Evolutionary conservation across 23 red algal genomes (phyloP), one percentile per base, ranked within the genome.

Genomic region (Gracilaria gracilis): DNA sequence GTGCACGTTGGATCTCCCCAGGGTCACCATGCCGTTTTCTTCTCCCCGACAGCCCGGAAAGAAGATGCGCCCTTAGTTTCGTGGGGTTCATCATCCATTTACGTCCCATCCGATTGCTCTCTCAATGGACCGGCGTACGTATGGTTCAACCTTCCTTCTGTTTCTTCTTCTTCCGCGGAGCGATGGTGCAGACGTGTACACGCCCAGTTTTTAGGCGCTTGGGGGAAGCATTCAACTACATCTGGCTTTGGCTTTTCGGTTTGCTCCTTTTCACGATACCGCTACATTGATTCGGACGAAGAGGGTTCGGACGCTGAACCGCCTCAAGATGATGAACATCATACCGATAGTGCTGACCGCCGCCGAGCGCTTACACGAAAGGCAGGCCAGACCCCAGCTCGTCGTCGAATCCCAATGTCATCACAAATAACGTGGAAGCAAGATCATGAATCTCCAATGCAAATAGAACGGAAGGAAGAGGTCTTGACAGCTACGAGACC

Each of bases 161-260:
- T 80, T 21, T 76, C 75, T 21, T 23, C 39, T 38, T 14, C 62
- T 9, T 65, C 53, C 4, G 82, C 82, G 29, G 32, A 54, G 27
- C 61, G 65, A 42, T 86, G 82, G 82, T 86, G 82, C 66, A 20
- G 16, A 3, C 61, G 64, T 23, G 61, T 42, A 3, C 27, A 54
- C 48, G 61, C 59, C 47, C 28, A 40, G 1, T 86, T 34, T 27
- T 46, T 86, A 31, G 58, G 61, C 38, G 54, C 58, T 23, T 86
- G 82, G 82, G 24, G 9, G 20, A 36, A 28, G n/a, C 62, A 73
- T n/a, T 67, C 61, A 0, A 21, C 23, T 19, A 39, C 36, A 61
- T 61, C 39, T 31, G 82, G 82, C 24, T 86, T 86, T 54, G 82
- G 65, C 7, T 90, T 90, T 50, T 9, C 58, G 27, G 87, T 90